Evolutionary conservation across 495 filamentous ascomycete species (phyloP).

Genomic region (Penicillium antarcticum): DNA sequence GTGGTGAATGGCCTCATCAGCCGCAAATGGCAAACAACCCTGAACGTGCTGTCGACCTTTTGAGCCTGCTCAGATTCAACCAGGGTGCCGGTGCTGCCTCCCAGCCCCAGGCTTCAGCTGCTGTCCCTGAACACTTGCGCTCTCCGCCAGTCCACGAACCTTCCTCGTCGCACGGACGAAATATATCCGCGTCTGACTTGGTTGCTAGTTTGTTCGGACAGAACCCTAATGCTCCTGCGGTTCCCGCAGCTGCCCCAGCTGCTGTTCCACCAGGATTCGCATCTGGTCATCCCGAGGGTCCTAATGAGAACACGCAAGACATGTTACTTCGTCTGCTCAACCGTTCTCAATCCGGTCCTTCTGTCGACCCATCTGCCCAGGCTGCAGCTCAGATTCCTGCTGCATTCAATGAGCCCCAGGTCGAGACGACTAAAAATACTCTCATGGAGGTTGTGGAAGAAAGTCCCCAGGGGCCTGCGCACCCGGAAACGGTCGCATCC

Average conservation of each 20-base stretch:
- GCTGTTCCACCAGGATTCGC: constrained; percentile 12
- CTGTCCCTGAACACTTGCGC: constrained; percentile 31
- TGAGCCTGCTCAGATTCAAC: constrained; percentile 86
- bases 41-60: constrained; percentile 65
- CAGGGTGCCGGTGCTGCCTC: constrained; percentile 38
- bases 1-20: constrained; percentile 29
- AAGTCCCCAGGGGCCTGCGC: constrained; percentile 20
- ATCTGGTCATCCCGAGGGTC: constrained; percentile 26
- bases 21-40: constrained; percentile 31
- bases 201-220: constrained; percentile 57
- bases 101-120: constrained; percentile 29
- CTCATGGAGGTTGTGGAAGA: constrained; percentile 16
- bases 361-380: constrained; percentile 13
- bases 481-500: constrained; percentile 30
- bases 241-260: constrained; percentile 6
- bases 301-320: constrained; percentile 58
- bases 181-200: constrained; percentile 61
- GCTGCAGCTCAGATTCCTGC: constrained; percentile 3
- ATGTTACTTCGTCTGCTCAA: constrained; percentile 64
- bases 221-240: constrained; percentile 26
- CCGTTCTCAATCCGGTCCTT: constrained; percentile 46
- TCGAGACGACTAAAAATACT: constrained; percentile 14
- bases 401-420: neutral
- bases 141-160: constrained; percentile 36
- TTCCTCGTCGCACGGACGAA: constrained; percentile 44